These are phyloP conservation scores for Volvox carteri DNA, from an alignment of 163 green algal genomes.

Conservation along the genomic window DNA sequence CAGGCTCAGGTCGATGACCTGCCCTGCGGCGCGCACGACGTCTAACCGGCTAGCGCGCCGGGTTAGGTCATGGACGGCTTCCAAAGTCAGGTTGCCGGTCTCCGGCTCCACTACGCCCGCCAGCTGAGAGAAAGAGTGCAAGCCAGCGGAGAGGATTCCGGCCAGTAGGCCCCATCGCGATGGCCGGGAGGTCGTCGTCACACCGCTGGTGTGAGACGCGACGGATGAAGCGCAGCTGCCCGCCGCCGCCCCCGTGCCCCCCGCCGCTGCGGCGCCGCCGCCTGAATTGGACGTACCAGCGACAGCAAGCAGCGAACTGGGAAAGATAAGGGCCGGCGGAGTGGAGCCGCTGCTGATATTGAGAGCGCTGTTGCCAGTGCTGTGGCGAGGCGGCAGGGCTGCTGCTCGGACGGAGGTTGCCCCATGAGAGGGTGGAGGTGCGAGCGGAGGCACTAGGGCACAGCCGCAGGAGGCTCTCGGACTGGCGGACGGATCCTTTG, in stretches of 20 bases:
- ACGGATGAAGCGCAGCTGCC: slow-evolving; percentile 30
- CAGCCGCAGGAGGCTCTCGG: too few relatives aligned
- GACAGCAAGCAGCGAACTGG: not conserved
- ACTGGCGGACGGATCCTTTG: too few relatives aligned
- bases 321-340: not conserved
- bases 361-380: too few relatives aligned
- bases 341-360: too few relatives aligned
- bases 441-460: too few relatives aligned
- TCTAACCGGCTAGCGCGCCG: slow-evolving; percentile 17
- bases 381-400: too few relatives aligned
- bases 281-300: not conserved
- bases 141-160: slow-evolving; percentile 4
- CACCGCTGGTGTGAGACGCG: slow-evolving; percentile 6
- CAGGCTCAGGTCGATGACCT: slow-evolving; percentile 13
- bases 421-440: too few relatives aligned
- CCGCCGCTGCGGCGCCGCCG: not conserved
- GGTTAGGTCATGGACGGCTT: slow-evolving; percentile 23
- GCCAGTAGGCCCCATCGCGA: slow-evolving; percentile 38
- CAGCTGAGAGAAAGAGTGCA: slow-evolving; percentile 35
- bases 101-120: slow-evolving; percentile 15
- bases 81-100: slow-evolving; percentile 1
- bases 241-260: not conserved
- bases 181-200: slow-evolving; percentile 38
- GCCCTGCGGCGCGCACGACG: slow-evolving; percentile 5
- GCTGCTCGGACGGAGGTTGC: too few relatives aligned